Conservation (phyloP, 176 grass and related monocot genomes). For the barley (Hordeum vulgare) region DNA sequence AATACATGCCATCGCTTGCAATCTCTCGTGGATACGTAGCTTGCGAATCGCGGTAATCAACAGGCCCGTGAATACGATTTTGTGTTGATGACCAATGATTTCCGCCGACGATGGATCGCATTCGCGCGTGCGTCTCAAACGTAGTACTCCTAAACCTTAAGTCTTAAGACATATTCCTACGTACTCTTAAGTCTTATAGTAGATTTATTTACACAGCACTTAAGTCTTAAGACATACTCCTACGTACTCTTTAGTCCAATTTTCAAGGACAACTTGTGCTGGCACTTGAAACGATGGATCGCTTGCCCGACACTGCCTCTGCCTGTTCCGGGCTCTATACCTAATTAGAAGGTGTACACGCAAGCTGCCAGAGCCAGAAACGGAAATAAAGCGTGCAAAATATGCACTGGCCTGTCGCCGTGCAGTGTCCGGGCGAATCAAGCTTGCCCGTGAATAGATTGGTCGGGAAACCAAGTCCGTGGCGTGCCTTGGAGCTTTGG, state of each 20-base stretch:
- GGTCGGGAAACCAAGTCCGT: neutral
- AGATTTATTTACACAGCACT: too few relatives aligned
- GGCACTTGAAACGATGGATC: neutral
- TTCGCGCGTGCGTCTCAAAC: too few relatives aligned
- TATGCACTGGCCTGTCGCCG: neutral
- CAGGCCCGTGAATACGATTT: too few relatives aligned
- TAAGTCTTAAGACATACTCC: too few relatives aligned
- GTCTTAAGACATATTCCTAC: too few relatives aligned
- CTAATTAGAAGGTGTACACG: neutral
- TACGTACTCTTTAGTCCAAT: neutral
- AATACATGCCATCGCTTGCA: too few relatives aligned
- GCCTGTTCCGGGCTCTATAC: neutral
- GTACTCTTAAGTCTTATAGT: too few relatives aligned
- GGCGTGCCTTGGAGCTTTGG: conserved; percentile 9
- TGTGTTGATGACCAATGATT: too few relatives aligned
- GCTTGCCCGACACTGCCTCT: neutral
- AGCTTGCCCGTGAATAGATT: neutral
- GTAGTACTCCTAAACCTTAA: too few relatives aligned
- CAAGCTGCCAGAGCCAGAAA: neutral
- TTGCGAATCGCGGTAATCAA: too few relatives aligned
- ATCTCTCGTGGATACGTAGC: too few relatives aligned
- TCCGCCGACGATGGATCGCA: too few relatives aligned
- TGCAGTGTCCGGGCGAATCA: neutral
- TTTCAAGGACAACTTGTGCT: neutral
- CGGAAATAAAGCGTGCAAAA: neutral